phyloP scores from a whole-genome alignment of 2,329 filamentous ascomycete species.

The Rhexocercosporidium sp. region DNA sequence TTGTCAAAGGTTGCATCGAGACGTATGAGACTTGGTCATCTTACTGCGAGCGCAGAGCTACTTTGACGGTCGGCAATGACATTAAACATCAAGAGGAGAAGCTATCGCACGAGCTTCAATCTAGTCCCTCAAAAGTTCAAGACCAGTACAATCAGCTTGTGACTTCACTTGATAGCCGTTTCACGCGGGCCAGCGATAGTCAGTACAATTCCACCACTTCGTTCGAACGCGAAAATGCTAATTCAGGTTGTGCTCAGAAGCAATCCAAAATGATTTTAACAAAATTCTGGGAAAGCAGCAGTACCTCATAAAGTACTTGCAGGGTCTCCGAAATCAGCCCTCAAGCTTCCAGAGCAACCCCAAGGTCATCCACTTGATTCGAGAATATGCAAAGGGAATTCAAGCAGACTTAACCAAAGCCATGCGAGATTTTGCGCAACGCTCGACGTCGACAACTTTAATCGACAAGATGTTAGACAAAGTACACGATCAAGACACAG shows the following conservation, averaged over 20 bases:
- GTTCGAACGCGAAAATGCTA: neutral
- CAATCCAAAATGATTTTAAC: neutral
- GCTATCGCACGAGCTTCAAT: neutral
- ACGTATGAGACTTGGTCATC: neutral
- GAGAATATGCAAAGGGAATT: neutral
- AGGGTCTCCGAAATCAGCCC: neutral
- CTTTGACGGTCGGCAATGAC: neutral
- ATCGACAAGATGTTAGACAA: neutral
- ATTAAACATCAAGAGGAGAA: neutral
- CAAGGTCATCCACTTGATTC: neutral
- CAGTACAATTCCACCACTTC: neutral
- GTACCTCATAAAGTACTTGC: neutral
- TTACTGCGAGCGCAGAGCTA: neutral
- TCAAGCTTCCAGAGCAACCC: neutral
- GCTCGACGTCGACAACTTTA: neutral
- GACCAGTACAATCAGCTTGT: neutral
- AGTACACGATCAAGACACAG: neutral
- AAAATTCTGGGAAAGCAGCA: neutral
- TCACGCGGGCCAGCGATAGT: neutral
- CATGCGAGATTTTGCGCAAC: neutral
- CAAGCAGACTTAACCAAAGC: neutral
- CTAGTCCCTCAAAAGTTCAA: neutral
- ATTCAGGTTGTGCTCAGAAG: neutral
- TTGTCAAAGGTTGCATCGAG: constrained; percentile 4
- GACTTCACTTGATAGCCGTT: neutral